Conservation (phyloP, 1,139 yeast species). For the Blastobotrys raffinosifermentans region DNA sequence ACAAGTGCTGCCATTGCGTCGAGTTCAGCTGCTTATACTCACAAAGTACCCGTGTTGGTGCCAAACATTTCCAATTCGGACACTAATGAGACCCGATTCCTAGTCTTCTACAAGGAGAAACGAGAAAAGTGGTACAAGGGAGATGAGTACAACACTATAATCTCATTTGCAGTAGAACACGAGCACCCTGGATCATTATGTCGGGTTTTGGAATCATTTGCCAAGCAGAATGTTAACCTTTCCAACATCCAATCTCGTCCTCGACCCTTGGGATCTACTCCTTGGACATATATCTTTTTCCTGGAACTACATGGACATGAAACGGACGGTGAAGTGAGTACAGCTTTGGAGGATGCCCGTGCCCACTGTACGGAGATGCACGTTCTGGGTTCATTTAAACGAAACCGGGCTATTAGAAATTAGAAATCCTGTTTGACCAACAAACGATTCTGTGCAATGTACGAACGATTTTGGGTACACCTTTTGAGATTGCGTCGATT, state of each 20-base stretch:
- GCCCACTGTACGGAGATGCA: slow-evolving; percentile 16
- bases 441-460: too few species aligned
- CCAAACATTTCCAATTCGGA: slow-evolving; percentile 61
- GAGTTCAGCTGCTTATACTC: slow-evolving; percentile 57
- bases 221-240: slow-evolving; percentile 54
- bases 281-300: slow-evolving; percentile 85
- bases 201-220: slow-evolving; percentile 56
- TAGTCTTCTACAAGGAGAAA: slow-evolving; percentile 46
- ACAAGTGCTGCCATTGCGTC: slow-evolving; percentile 54
- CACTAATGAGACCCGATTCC: slow-evolving; percentile 79
- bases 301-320: slow-evolving; percentile 49
- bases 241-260: slow-evolving; percentile 69
- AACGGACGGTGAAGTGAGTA: slow-evolving; percentile 13
- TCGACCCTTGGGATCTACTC: slow-evolving; percentile 50
- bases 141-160: slow-evolving; percentile 41
- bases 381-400: slow-evolving; percentile 19
- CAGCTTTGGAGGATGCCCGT: slow-evolving; percentile 17
- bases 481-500: too few species aligned
- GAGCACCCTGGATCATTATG: slow-evolving; percentile 74
- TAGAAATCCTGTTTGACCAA: too few species aligned
- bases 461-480: too few species aligned
- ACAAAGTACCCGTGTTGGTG: slow-evolving; percentile 51
- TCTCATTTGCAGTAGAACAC: slow-evolving; percentile 62
- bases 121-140: slow-evolving; percentile 12
- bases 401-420: too few species aligned